Evolutionary conservation across 2,329 filamentous ascomycete genomes (phyloP), one percentile per base, ranked within the genome.

Genomic region (Tricladium varicosporioides): DNA sequence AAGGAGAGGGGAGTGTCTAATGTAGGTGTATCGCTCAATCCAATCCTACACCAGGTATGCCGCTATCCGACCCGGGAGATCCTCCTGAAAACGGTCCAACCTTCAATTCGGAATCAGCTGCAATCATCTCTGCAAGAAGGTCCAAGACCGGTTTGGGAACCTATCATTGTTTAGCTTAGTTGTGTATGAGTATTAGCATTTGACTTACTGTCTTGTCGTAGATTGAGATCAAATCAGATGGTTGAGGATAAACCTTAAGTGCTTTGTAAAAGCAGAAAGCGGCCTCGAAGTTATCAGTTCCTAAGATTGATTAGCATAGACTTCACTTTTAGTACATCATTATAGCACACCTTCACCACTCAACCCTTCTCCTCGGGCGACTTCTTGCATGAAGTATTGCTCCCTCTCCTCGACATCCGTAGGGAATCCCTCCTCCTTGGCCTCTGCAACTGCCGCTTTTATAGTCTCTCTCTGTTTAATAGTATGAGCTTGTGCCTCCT

Each of bases 261-360:
- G 92, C 94, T 82, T 92, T 95, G 84, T 97, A 99, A 78, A 99
- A 99, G 74, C 90, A 91, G 60, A 97, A 79, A 48, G 94, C 93
- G 51, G 94, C 91, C 64, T 97, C 92, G 58, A 96, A 75, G 43
- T 82, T 79, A 70, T 87, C 84, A 65, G 84, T 76, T 66, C 86
- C 86, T 89, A 66, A 61, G 61, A 40, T 56, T 48, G 45, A 46
- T 59, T 19, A 56, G 53, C 51, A 40, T 5, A 47, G 31, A 48
- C 19, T 10, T 19, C 46, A 18, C 31, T 13, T 19, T 40, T 44
- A 44, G 15, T 11, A 47, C 5, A 40, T 46, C 56, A 43, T 10
- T 44, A 27, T 36, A 13, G 10, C 36, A 54, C 84, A 94, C 92
- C 90, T 74, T 96, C 89, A 68, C 85, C 79, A 71, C 88, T 90